phyloP scores from a whole-genome alignment of 2,329 filamentous ascomycete genomes.

The Apiospora hydei region DNA sequence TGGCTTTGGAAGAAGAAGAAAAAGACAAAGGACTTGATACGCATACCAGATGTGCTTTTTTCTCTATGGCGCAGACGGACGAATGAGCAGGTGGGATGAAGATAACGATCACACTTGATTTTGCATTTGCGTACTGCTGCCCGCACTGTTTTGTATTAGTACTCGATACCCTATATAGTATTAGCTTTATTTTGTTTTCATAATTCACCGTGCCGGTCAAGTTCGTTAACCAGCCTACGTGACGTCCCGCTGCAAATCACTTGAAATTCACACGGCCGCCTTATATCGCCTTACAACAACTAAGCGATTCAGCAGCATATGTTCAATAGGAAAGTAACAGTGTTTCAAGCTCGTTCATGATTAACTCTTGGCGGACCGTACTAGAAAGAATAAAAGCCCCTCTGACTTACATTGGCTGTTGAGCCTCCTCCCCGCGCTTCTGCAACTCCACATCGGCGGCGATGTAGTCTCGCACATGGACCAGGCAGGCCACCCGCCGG shows the following conservation, averaged over 20 bases:
- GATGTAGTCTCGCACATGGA: not conserved
- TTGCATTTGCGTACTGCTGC: conserved; percentile 1
- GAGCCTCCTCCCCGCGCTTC: not conserved
- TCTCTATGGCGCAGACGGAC: not conserved
- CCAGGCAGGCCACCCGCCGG: not conserved
- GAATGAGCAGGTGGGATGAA: not conserved
- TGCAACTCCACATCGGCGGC: too few species aligned
- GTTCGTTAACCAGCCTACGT: not conserved
- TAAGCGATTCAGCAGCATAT: too few species aligned
- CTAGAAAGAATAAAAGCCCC: not conserved
- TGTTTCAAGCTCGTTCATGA: not conserved
- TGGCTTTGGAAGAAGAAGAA: not conserved
- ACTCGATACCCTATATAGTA: conserved; percentile 19
- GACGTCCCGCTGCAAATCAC: not conserved
- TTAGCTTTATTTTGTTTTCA: not conserved
- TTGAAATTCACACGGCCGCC: too few species aligned
- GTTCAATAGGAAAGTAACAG: not conserved
- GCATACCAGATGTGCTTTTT: not conserved
- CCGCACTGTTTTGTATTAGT: conserved; percentile 13
- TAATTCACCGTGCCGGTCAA: not conserved
- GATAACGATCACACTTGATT: conserved; percentile 4
- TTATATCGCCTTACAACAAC: too few species aligned
- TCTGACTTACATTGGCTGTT: too few species aligned
- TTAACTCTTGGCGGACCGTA: not conserved
- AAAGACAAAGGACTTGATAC: not conserved